Base-by-base conservation (phyloP, 1,284 basidiomycete species). In the Ustanciosporium gigantosporum region DNA sequence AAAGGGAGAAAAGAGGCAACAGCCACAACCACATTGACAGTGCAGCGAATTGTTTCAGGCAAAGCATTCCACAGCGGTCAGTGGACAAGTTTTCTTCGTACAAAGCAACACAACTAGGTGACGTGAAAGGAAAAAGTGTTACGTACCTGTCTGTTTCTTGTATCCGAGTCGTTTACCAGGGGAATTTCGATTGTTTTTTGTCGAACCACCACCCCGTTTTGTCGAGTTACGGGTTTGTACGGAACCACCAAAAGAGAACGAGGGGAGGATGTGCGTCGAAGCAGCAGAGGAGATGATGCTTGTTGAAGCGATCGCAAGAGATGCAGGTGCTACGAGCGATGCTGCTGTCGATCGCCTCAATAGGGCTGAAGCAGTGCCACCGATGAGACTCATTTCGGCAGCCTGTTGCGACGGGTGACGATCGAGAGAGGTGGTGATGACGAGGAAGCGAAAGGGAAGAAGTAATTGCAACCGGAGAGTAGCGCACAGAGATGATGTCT, bases 121-220 rank as follows among this genome's bases (percentile, higher is more conserved):
- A 29, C 24, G 24, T 6, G 25, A 25, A 14, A 32, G 16, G 31
- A n/a, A 19, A 34, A 14, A 23, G 21, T 16, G 2, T 22, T 21
- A 46, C 49, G 31, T 24, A 64, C 59, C 65, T 11, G 71, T 70
- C 41, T 67, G 65, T 38, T 68, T 55, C 64, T 77, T 77, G 43
- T 74, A 68, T 46, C 76, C 76, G 15, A 77, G 52, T 23, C 76
- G 64, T 51, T 71, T 73, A 59, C 76, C 74, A 21, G 70, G 59
- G 40, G 70, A 74, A 52, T 76, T 77, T 29, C 74, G 56, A 51
- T 73, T 74, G 64, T 77, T 77, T 65, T 76, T 75, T 20, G 76
- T 70, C 13, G 67, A 68, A 46, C 76, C 76, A 42, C 74, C 74
- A 13, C 73, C 76, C 24, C 74, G 62, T 61, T 77, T 77, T 35